Evolutionary conservation across 129 eudicot genomes (phyloP), one percentile per base, ranked within the genome.

Genomic region (Tagetes erecta): DNA sequence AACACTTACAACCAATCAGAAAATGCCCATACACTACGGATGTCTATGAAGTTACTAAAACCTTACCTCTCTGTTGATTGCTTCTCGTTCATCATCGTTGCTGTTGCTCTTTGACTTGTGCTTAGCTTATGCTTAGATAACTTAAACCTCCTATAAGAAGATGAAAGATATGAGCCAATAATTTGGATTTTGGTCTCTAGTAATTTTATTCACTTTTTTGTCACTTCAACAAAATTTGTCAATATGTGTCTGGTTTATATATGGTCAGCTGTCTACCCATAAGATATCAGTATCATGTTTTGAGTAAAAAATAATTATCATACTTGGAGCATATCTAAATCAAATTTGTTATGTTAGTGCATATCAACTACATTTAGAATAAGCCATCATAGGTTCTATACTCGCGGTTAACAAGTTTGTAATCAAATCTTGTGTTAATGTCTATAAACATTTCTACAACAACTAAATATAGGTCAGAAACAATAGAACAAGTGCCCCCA

Each of bases 1-100:
- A 65, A 27, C 36, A 56, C 36, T 9, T 39, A 30, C 41, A 59
- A 10, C 6, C 20, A 59, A 33, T 33, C 41, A 33, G 34, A 73
- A 76, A 47, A 8, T 9, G 10, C 6, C 12, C 42, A 45, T 35
- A 34, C 13, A 20, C 27, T 20, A 20, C 27, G 27, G 27, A 20
- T 20, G 40, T 35, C 33, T 38, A 42, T 33, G 33, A 71, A 12
- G 78, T 63, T 70, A 58, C 49, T 2, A 7, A 20, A 55, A 49
- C 50, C 14, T 7, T 40, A 81, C 78, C 67, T 81, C 30, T 76
- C 66, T 20, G 27, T 20, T 20, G 27, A 20, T 20, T 20, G 27
- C 27, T 20, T 20, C 27, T 20, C 27, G 27, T 20, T 20, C 27
- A 20, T 20, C 27, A 20, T 20, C 27, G 27, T 20, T 20, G 27